Evolutionary conservation across 371 early-diverging fungal genomes (phyloP), one percentile per base, ranked within the genome.

Genomic region (Mortierella sp.): DNA sequence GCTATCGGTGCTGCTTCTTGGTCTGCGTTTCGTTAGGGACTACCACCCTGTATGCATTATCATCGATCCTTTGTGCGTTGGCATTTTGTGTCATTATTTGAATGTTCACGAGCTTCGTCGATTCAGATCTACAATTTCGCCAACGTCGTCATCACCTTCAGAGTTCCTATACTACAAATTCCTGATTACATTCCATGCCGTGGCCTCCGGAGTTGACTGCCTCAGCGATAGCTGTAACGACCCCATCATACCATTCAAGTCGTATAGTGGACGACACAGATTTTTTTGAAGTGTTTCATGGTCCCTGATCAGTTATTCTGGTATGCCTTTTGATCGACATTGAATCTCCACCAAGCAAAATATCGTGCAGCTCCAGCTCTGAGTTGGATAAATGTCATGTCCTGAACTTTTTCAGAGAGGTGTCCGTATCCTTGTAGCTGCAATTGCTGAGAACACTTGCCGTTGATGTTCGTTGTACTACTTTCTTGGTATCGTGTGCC

Each of bases 81-180:
- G 28, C 65, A 59, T 76, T 76, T 16, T 70, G 70, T 11, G 70
- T 76, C 8, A 69, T 22, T 22, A 76, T 70, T 43, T 76, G 70
- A 45, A 76, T 66, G 16, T 40, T 66, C 47, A 76, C 76, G 70
- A 66, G 32, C 65, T 70, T 32, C 67, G 69, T 32, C 58, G 47
- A 3, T 48, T 41, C 8, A 62, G 58, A 45, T 45, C 48, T 19
- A 36, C 68, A 36, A 55, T 63, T 41, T 58, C 48, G 16, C 11
- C 43, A 24, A 3, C 59, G 3, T 60, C 38, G 16, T 45, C 45
- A 16, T 45, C 45, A 15, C 45, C 11, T 16, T 45, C 11, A 16
- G 16, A 45, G 16, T 50, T n/a, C n/a, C 50, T 16, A n/a, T 50
- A 50, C 8, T 16, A n/a, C n/a, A n/a, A 50, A 50, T 50, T 43